Percentiles rank a stretch among this genome's conserved stretches.
Evolutionary conservation across 2,329 filamentous ascomycete genomes (phyloP).

Genomic region (Elsinoe necatrix): DNA sequence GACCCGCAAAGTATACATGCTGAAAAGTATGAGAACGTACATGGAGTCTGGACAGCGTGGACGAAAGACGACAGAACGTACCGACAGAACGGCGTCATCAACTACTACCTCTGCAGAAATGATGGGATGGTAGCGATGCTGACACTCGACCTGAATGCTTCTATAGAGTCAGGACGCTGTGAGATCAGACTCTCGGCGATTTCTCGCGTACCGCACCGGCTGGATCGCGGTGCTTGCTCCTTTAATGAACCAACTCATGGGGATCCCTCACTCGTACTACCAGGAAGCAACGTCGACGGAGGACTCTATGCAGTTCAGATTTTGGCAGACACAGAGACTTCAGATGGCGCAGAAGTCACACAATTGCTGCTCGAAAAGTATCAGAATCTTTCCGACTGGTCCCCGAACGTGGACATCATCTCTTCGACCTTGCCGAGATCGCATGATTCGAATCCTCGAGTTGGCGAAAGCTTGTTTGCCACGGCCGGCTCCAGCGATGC

Average conservation of each 20-base stretch:
- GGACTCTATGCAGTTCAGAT: neutral
- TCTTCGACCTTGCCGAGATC: conserved; percentile 26
- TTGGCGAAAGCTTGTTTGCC: conserved; percentile 34
- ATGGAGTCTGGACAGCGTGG: neutral
- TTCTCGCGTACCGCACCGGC: neutral
- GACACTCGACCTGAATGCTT: neutral
- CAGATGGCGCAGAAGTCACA: conserved; percentile 24
- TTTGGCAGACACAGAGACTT: conserved; percentile 31
- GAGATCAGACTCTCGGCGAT: neutral
- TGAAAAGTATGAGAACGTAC: neutral
- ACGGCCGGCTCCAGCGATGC: conserved; percentile 38
- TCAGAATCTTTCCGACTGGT: conserved; percentile 51
- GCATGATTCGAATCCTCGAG: conserved; percentile 33
- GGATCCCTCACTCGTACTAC: neutral
- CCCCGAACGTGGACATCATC: conserved; percentile 44
- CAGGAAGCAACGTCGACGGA: neutral
- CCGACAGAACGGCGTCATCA: neutral
- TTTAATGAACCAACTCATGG: neutral
- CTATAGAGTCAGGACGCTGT: neutral
- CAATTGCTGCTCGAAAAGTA: conserved; percentile 10
- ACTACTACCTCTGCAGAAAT: neutral
- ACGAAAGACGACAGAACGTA: neutral
- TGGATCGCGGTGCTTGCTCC: neutral
- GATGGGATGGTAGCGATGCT: neutral
- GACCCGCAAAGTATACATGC: neutral